Conservation (phyloP, 768 basidiomycete species). For the Lactifluus piperatus region DNA sequence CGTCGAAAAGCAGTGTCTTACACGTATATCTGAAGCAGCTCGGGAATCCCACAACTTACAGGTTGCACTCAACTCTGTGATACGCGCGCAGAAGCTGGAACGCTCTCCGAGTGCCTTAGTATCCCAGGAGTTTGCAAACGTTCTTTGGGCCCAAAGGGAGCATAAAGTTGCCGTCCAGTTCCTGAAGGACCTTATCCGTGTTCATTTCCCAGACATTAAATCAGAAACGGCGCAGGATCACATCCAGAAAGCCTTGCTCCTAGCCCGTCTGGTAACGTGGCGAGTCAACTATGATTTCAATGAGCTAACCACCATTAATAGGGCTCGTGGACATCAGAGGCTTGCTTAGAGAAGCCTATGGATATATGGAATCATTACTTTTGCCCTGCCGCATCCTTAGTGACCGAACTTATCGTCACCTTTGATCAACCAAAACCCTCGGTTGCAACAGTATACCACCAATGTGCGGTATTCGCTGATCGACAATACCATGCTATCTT, state of each 20-base stretch:
- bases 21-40: constrained; percentile 65
- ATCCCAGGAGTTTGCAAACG: constrained; percentile 77
- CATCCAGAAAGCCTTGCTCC: constrained; percentile 33
- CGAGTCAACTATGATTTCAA: neutral
- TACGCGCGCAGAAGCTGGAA: constrained; percentile 62
- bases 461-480: constrained; percentile 87
- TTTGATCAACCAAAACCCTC: constrained; percentile 13
- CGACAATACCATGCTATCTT: constrained; percentile 67
- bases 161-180: constrained; percentile 74
- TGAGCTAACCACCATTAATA: constrained; percentile 25
- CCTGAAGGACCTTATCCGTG: constrained; percentile 38
- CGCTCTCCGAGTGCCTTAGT: constrained; percentile 39
- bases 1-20: constrained; percentile 61
- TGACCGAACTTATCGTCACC: constrained; percentile 18
- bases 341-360: constrained; percentile 70
- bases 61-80: constrained; percentile 78
- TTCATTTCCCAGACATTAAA: constrained; percentile 14
- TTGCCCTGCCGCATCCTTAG: constrained; percentile 41
- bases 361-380: constrained; percentile 69
- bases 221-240: constrained; percentile 5
- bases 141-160: constrained; percentile 84
- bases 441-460: constrained; percentile 55
- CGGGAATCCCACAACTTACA: constrained; percentile 60
- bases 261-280: constrained; percentile 55
- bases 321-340: constrained; percentile 89